Conservation (phyloP, 1,139 yeast genomes). For the Candida buenavistaensis region DNA sequence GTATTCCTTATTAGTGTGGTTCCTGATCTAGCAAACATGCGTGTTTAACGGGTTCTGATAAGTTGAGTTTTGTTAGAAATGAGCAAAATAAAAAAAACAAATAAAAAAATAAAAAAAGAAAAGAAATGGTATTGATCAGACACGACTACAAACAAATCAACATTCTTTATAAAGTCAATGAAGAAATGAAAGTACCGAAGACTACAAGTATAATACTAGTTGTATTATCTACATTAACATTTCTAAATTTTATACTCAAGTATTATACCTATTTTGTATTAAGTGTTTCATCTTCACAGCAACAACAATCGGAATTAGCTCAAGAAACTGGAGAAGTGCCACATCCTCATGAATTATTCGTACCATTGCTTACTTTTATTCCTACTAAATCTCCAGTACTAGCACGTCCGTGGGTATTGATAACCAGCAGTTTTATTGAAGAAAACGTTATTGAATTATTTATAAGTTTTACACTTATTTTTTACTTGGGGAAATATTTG, state of each 20-base stretch:
- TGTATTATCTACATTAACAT: slow-evolving; percentile 29
- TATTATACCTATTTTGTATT: slow-evolving; percentile 34
- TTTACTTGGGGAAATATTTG: slow-evolving; percentile 38
- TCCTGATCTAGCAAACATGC: too few species aligned
- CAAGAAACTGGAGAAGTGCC: slow-evolving; percentile 40
- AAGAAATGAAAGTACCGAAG: slow-evolving; percentile 37
- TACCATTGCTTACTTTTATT: slow-evolving; percentile 40
- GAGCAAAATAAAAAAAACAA: neutral
- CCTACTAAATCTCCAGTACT: slow-evolving; percentile 40
- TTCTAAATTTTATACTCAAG: slow-evolving; percentile 28
- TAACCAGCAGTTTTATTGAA: slow-evolving; percentile 37
- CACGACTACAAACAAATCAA: neutral
- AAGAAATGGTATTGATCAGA: neutral
- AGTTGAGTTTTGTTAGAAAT: neutral
- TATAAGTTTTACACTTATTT: slow-evolving; percentile 26
- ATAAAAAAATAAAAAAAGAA: neutral
- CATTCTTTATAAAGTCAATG: slow-evolving; percentile 1
- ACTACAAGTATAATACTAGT: slow-evolving; percentile 36
- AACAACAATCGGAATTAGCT: slow-evolving; percentile 17
- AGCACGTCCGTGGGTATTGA: slow-evolving; percentile 39
- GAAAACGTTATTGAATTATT: slow-evolving; percentile 32
- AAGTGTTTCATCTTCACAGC: slow-evolving; percentile 28
- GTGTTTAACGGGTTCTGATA: too few species aligned
- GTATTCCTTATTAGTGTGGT: neutral
- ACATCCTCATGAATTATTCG: slow-evolving; percentile 43